Evolutionary conservation across 176 grass and related monocot species (phyloP), one percentile per base, ranked within the genome.

Genomic region (Pontederia crassipes): DNA sequence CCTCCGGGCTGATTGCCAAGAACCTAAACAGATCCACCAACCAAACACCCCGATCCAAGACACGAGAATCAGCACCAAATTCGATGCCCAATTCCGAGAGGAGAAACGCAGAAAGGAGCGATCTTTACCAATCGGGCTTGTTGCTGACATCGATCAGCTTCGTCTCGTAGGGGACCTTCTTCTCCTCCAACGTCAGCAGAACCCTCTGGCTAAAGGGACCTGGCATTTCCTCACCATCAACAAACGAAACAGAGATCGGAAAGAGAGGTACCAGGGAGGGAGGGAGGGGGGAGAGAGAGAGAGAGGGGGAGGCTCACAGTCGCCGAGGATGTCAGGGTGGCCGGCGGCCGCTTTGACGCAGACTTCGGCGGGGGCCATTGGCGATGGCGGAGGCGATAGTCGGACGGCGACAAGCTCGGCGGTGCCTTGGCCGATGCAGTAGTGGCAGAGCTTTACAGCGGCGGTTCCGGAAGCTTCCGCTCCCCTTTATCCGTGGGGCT

Each of bases 171-270:
- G 87, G 8, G 13, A 85, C 71, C 46, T 87, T 82, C 86, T 96
- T 90, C 92, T 90, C 92, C 81, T 96, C 81, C 45, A 96, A 70
- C 27, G 86, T 80, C 53, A 96, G 72, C 45, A 96, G 75, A 67
- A 90, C 83, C 58, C 81, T 84, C 48, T 96, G 86, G 8, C 75
- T 73, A 73, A 90, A 96, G 14, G 92, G 92, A 40, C 87, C 87
- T 96, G 45, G 12, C 50, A 17, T 46, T 26, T 53, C 45, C 32
- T 32, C 29, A 52, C 64, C 48, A 71, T 17, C 32, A 18, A 58
- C 9, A 40, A 72, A 46, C 63, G 40, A 59, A 65, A 4, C 2
- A 50, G 10, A 13, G 11, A 75, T 46, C 24, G 16, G 4, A n/a
- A 16, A 9, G 45, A 45, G 51, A 47, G 40, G 18, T 46, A 12